A percentile compares a stretch with the other conserved stretches of the same genome.
These are phyloP conservation scores for Epichloe festucae DNA, from an alignment of 2,329 filamentous ascomycete genomes.

Conservation along the genomic window DNA sequence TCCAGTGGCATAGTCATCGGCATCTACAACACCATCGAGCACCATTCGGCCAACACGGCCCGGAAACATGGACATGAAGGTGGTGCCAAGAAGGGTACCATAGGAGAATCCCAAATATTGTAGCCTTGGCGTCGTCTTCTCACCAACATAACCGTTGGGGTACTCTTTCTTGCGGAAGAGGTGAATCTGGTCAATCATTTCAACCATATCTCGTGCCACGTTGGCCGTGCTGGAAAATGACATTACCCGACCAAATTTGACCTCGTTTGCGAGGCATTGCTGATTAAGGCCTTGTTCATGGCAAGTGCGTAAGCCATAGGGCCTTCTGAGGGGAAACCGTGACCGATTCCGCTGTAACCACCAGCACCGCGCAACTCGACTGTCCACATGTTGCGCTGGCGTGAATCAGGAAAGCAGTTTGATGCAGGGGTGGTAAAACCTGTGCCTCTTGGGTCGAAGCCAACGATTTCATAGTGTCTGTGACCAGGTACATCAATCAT, in stretches of 20 bases:
- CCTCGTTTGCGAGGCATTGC: conserved; percentile 14
- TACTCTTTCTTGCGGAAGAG: conserved; percentile 12
- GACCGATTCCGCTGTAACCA: conserved; percentile 9
- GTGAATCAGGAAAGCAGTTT: conserved; percentile 22
- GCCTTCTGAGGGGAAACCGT: background rate
- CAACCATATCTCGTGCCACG: conserved; percentile 29
- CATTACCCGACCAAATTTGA: conserved; percentile 10
- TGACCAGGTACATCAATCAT: conserved; percentile 12
- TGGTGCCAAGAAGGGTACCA: conserved; percentile 19
- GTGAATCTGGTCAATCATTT: conserved; percentile 26
- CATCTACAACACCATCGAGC: conserved; percentile 24
- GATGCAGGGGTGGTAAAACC: conserved; percentile 22
- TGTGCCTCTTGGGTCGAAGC: conserved; percentile 30
- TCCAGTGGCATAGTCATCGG: conserved; percentile 19
- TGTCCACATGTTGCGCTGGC: conserved; percentile 14
- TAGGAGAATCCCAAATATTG: conserved; percentile 39
- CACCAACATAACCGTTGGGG: background rate
- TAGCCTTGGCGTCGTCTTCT: conserved; percentile 11
- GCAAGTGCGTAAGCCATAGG: conserved; percentile 12
- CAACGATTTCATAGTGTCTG: conserved; percentile 26
- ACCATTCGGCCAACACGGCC: conserved; percentile 26
- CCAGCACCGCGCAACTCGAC: conserved; percentile 18
- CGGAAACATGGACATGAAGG: conserved; percentile 21
- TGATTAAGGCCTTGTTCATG: conserved; percentile 12
- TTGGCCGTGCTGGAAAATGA: conserved; percentile 22